These are phyloP conservation scores for Lachancea cidri DNA, from an alignment of 805 yeast species.

Conservation along the genomic window DNA sequence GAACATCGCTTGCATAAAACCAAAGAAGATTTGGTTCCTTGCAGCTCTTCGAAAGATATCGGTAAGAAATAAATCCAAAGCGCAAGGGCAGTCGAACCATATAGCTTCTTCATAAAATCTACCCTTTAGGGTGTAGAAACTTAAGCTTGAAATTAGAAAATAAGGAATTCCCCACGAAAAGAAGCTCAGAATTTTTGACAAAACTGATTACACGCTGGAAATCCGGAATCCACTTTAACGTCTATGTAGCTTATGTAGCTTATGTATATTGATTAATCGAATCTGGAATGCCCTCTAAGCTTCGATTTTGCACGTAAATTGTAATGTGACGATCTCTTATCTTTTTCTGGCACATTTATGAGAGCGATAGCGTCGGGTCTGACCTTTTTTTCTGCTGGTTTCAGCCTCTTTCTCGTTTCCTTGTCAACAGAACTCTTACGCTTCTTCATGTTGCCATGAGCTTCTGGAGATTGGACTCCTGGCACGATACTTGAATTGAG, in stretches of 20 bases:
- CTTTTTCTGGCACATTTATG: constrained; percentile 22
- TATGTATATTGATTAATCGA: background rate
- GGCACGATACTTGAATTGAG: background rate
- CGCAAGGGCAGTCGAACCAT: background rate
- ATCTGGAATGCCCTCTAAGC: constrained; percentile 15
- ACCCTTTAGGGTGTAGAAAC: background rate
- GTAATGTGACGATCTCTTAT: constrained; percentile 29
- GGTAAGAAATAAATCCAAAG: background rate
- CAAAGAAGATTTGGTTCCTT: constrained; percentile 37
- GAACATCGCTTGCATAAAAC: constrained; percentile 83
- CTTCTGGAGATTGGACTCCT: background rate
- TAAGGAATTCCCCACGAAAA: too few species aligned
- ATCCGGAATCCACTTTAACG: background rate
- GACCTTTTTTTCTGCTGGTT: constrained; percentile 27
- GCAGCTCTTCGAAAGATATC: background rate
- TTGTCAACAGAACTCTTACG: constrained; percentile 10
- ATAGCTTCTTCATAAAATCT: background rate
- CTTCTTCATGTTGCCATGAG: constrained; percentile 9
- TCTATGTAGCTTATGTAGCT: background rate
- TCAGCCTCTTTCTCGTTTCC: constrained; percentile 15
- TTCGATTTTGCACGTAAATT: constrained; percentile 31
- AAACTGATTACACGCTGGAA: background rate
- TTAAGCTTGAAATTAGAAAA: too few species aligned
- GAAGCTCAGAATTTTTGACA: too few species aligned
- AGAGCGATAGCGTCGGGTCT: constrained; percentile 23